Base-by-base conservation (phyloP, 2,329 filamentous ascomycete genomes). In the Elsinoe perseae region DNA sequence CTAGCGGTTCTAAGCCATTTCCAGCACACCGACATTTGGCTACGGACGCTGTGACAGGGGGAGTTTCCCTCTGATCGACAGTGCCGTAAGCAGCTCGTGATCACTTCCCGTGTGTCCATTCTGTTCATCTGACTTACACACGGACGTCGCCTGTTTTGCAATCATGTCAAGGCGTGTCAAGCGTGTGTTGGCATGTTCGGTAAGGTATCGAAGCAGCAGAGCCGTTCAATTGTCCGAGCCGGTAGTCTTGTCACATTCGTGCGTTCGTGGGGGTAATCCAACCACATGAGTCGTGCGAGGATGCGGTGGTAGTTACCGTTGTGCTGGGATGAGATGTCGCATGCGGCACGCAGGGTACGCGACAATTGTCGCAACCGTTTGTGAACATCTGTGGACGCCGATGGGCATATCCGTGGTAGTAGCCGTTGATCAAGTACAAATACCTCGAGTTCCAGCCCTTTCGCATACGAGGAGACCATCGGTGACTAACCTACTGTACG, bases 21-120 rank as follows among this genome's bases (percentile, higher is more conserved):
- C 32, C 16, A 20, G 44, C 44, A 50, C 44, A 50, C 44, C 44
- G 44, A 50, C 44, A 50, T 50, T 50, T 50, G n/a, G n/a, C 40
- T 20, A 20, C 40, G 20, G 21, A 20, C 12, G 40, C 20, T 44
- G 40, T 25, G 44, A 34, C 25, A 48, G 44, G 44, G 44, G 44
- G 44, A n/a, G 9, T 44, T 44, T 27, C 40, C 44, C 25, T 34
- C 25, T 50, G 44, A 34, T 44, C 40, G 40, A 44, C 40, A 44
- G n/a, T 23, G 28, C 25, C 28, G 44, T 30, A 18, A 50, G 44
- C 44, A 50, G 44, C 44, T 50, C 44, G 44, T 50, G 44, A 50
- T 50, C 44, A 30, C 25, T 18, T 30, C 25, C 25, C 44, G 44
- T 30, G 12, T 44, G 3, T 21, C 23, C 18, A 9, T 27, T 36